Evolutionary conservation across 495 filamentous ascomycete genomes (phyloP), one percentile per base, ranked within the genome.

Genomic region (Aspergillus nidulans): DNA sequence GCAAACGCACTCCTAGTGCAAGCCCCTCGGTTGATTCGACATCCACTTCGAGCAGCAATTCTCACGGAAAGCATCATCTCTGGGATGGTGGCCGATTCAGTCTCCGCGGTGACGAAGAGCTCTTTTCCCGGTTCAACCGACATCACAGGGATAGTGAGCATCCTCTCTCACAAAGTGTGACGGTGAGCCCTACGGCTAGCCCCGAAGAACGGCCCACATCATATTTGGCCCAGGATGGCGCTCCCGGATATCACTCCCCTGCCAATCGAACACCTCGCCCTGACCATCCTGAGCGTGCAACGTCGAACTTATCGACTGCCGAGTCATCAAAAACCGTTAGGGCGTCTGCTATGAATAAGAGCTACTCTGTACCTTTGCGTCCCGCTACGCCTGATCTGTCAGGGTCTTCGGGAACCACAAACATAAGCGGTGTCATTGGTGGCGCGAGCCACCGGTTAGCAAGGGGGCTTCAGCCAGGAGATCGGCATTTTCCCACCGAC

Each of bases 151-250:
- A 81, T 60, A 65, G 71, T 24, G 87, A 91, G 34, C 91, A 95
- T 65, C 91, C 91, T 16, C 69, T 95, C n/a, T 85, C 90, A 8
- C 87, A 90, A 57, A 95, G 89, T 59, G 82, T 89, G 26, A 85
- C 84, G 26, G 89, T 83, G 16, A 90, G 85, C 65, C 91, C 90
- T 0, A 81, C 85, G 1, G 52, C 76, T 47, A 49, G 32, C 32
- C 12, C 21, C 16, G 62, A 74, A 59, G 52, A 71, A 51, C 60
- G 64, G 63, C 64, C 63, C 56, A 39, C 72, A 64, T 74, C 72
- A 59, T 73, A 78, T 63, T 75, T 75, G 64, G 62, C 63, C 34
- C 56, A 72, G 56, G 62, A 70, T 52, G 58, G 56, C 43, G 65
- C 72, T 49, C 58, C 69, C 36, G 71, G 68, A 25, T 63, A 75